phyloP scores from a whole-genome alignment of 345 rosid species.

The Eucalyptus cladocalyx region DNA sequence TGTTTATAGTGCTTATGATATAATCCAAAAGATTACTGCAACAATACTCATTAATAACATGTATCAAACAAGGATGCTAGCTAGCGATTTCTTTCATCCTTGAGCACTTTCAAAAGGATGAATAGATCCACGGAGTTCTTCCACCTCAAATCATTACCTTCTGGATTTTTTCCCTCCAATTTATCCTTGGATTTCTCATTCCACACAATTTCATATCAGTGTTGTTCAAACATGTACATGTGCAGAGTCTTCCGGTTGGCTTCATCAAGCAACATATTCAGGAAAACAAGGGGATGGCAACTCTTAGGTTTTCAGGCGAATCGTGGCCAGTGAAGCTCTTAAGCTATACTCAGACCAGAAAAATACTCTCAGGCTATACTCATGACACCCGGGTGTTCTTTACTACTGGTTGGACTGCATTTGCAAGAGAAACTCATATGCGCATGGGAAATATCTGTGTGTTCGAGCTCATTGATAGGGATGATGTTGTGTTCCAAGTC shows the following conservation, averaged over 20 bases:
- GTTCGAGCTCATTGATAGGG: not conserved
- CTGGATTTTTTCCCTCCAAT: not conserved
- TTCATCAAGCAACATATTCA: not conserved
- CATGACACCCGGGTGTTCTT: not conserved
- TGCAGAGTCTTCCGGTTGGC: not conserved
- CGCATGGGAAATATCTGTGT: not conserved
- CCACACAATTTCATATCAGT: not conserved
- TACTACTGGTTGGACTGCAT: not conserved
- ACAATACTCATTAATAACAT: not conserved
- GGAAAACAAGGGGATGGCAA: not conserved
- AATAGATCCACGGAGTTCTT: not conserved
- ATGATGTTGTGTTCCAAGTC: not conserved
- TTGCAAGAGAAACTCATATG: not conserved
- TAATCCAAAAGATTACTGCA: not conserved
- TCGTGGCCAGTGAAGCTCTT: not conserved
- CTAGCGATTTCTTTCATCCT: not conserved
- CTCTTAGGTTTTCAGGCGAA: not conserved
- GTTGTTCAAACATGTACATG: not conserved
- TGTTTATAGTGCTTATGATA: not conserved
- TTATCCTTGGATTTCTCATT: not conserved
- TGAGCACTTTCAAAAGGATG: not conserved
- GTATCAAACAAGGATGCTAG: not conserved
- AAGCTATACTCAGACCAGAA: not conserved
- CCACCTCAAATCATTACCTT: not conserved
- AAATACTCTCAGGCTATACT: not conserved